phyloP scores from a whole-genome alignment of 768 basidiomycete genomes.

The Rubroboletus pulcherrimus region DNA sequence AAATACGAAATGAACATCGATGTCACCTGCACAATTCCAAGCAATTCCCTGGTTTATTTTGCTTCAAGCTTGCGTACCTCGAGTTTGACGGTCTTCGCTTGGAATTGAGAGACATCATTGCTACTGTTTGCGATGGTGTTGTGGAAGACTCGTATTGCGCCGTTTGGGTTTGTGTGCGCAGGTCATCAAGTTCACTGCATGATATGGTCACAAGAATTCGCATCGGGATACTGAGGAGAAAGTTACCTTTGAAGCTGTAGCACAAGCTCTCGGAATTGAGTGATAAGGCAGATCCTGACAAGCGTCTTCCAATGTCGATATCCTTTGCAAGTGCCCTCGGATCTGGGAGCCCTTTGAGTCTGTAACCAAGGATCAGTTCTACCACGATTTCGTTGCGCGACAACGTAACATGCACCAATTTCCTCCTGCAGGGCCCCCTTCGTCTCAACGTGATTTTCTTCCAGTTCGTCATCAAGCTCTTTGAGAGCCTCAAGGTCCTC shows the following conservation, averaged over 20 bases:
- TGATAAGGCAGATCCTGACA: slow-evolving; percentile 84
- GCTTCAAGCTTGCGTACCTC: slow-evolving; percentile 86
- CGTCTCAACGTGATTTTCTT: slow-evolving; percentile 92
- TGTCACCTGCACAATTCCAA: slow-evolving; percentile 76
- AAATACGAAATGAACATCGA: not conserved
- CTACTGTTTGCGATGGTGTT: slow-evolving; percentile 84
- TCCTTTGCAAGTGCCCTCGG: slow-evolving; percentile 60
- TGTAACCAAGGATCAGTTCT: slow-evolving; percentile 24
- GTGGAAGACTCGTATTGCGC: slow-evolving; percentile 80
- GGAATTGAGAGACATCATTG: slow-evolving; percentile 93
- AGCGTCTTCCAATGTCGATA: slow-evolving; percentile 68
- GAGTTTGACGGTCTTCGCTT: slow-evolving; percentile 83
- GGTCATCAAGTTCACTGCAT: slow-evolving; percentile 76
- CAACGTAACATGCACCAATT: slow-evolving; percentile 57
- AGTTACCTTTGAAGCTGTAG: slow-evolving; percentile 72
- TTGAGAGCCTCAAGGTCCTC: slow-evolving; percentile 96
- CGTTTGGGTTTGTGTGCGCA: slow-evolving; percentile 81
- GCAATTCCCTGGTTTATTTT: slow-evolving; percentile 72
- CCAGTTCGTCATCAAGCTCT: slow-evolving; percentile 94
- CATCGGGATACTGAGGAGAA: not conserved
- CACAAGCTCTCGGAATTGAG: slow-evolving; percentile 92
- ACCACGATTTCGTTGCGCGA: not conserved
- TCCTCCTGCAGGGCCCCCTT: slow-evolving; percentile 90
- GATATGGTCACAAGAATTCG: slow-evolving; percentile 9
- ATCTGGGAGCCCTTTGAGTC: slow-evolving; percentile 69